Evolutionary conservation across 305 asterid genomes (phyloP).

Genomic region (Solanum hybrid): DNA sequence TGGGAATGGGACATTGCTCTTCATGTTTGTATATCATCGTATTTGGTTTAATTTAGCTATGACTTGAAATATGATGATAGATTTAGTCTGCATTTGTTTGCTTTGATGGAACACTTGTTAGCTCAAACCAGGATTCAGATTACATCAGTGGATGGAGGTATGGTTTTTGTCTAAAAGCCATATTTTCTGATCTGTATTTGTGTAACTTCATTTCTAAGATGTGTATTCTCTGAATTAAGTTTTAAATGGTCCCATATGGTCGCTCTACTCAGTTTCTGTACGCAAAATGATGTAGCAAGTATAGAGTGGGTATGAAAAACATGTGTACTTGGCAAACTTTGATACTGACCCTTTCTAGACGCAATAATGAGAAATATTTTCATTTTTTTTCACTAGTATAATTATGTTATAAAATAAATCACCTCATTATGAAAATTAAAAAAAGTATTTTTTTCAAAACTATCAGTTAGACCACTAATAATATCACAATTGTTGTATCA

Average conservation of each 20-base stretch:
- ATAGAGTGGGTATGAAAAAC: neutral
- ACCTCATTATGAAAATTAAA: neutral
- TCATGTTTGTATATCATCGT: neutral
- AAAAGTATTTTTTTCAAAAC: neutral
- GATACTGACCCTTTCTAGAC: neutral
- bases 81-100: neutral
- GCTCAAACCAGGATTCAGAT: neutral
- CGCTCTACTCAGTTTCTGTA: neutral
- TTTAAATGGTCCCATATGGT: neutral
- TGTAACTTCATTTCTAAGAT: neutral
- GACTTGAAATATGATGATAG: neutral
- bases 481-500: neutral
- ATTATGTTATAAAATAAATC: neutral
- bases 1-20: neutral
- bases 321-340: neutral
- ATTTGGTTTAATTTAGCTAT: neutral
- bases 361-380: neutral
- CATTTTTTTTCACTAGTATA: neutral
- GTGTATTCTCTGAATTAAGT: neutral
- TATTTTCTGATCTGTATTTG: neutral
- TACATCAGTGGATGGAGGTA: neutral
- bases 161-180: neutral
- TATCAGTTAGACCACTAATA: neutral
- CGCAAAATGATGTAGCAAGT: neutral
- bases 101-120: neutral